These are phyloP conservation scores for Conoideocrella luteorostrata DNA, from an alignment of 2,329 filamentous ascomycete genomes.

Conservation along the genomic window DNA sequence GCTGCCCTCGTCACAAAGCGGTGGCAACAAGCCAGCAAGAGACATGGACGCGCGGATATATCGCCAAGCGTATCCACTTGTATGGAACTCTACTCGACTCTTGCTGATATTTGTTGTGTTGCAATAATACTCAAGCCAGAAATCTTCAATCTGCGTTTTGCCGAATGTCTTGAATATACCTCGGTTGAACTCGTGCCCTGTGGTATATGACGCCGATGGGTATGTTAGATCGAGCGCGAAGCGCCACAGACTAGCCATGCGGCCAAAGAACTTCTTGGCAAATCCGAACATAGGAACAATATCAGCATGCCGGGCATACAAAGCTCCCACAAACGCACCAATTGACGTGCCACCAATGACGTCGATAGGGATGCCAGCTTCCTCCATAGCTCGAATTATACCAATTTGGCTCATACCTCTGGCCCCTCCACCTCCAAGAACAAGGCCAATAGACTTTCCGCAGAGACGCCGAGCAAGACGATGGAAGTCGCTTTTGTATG, in stretches of 20 bases:
- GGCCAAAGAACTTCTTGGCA: slow-evolving; percentile 92
- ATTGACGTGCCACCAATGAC: slow-evolving; percentile 95
- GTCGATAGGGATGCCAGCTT: slow-evolving; percentile 93
- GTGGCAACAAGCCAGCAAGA: slow-evolving; percentile 83
- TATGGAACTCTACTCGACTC: slow-evolving; percentile 85
- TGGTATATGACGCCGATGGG: slow-evolving; percentile 93
- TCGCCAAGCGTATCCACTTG: slow-evolving; percentile 93
- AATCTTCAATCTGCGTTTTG: slow-evolving; percentile 95
- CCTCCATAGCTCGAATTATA: slow-evolving; percentile 89
- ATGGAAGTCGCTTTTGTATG: slow-evolving; percentile 96
- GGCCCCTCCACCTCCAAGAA: slow-evolving; percentile 89
- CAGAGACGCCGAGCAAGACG: slow-evolving; percentile 82
- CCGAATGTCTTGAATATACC: slow-evolving; percentile 99
- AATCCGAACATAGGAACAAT: slow-evolving; percentile 95
- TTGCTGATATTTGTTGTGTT: slow-evolving; percentile 99
- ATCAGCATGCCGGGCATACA: slow-evolving; percentile 94
- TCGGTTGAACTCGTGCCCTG: slow-evolving; percentile 96
- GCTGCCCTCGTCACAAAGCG: slow-evolving; percentile 91
- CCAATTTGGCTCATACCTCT: slow-evolving; percentile 89
- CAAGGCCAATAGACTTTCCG: slow-evolving; percentile 89
- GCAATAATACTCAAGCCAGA: slow-evolving; percentile 98
- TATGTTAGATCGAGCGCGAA: slow-evolving; percentile 95
- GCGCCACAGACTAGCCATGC: slow-evolving; percentile 99
- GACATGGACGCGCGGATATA: slow-evolving; percentile 98
- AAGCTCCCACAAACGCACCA: slow-evolving; percentile 85